Evolutionary conservation across 176 grass and related monocot species (phyloP), one percentile per base, ranked within the genome.

Genomic region (Musa schizocarpa): DNA sequence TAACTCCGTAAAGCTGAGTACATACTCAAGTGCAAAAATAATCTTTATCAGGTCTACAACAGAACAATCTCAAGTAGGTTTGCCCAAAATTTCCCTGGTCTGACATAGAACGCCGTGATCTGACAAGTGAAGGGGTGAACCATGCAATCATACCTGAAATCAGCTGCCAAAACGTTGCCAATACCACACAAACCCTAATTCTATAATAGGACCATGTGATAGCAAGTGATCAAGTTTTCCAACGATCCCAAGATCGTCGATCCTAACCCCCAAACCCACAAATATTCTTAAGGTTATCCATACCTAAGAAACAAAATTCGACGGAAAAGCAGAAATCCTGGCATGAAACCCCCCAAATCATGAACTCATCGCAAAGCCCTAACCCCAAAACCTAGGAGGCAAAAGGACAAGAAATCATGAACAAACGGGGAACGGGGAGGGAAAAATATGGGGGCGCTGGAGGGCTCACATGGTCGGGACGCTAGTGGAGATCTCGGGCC

Each of bases 401-500:
- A 56, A 51, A 16, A 43, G 24, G 25, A 25, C 3, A 13, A 8
- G 24, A 81, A 77, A 52, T 53, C 71, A 51, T 66, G 77, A 62
- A 72, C 17, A 52, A 63, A 48, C 23, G 17, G 52, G 22, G 1
- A 17, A 73, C 0, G 14, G 12, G 52, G 3, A 17, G 25, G 22
- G 16, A 3, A 43, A 43, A 43, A 17, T 0, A 77, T 54, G 64
- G 63, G 67, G 54, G 56, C 24, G 1, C 1, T 6, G 19, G 9
- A 9, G 52, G n/a, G 11, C 96, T 92, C 84, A 95, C 96, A 99
- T 95, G 66, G 84, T 81, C 27, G 91, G 96, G 11, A 99, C 89
- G 81, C 86, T 89, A 79, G 96, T 95, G 85, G 96, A 99, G 88
- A 99, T 99, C 91, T 99, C 96, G n/a, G 88, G 88, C 88, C 92